Conservation (phyloP, 2,329 filamentous ascomycete genomes). For the Xylaria sp. region DNA sequence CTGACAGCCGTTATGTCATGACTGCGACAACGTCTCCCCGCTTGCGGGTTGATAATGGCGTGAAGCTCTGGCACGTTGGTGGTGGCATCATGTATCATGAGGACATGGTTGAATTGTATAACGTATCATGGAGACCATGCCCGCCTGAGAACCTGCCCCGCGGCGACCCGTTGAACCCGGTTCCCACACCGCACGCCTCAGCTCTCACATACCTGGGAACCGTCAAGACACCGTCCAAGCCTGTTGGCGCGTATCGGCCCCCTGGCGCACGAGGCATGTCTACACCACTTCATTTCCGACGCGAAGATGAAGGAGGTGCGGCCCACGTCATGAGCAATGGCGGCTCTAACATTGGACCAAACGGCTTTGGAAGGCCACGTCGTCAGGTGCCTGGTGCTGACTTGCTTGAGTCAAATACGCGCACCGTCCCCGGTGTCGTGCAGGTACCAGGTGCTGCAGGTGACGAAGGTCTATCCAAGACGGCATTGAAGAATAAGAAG, state of each 20-base stretch:
- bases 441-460: conserved; percentile 65
- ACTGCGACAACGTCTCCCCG: conserved; percentile 97
- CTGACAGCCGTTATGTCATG: conserved; percentile 92
- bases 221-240: conserved; percentile 93
- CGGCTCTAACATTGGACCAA: conserved; percentile 69
- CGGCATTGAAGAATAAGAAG: conserved; percentile 96
- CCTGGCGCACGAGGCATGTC: conserved; percentile 88
- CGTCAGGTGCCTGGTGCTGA: conserved; percentile 90
- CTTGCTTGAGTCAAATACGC: conserved; percentile 59
- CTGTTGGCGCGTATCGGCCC: conserved; percentile 94
- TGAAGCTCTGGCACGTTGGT: conserved; percentile 92
- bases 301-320: conserved; percentile 93
- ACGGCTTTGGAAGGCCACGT: conserved; percentile 79
- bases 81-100: conserved; percentile 93
- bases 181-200: conserved; percentile 81
- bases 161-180: conserved; percentile 73
- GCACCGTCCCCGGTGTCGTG: conserved; percentile 70
- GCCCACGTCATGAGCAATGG: conserved; percentile 84
- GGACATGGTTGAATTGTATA: conserved; percentile 93
- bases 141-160: conserved; percentile 62
- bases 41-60: conserved; percentile 93
- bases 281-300: conserved; percentile 94
- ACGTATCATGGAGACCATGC: conserved; percentile 86
- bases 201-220: conserved; percentile 82
- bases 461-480: conserved; percentile 80